Conservation (phyloP, 1,284 basidiomycete genomes). For the Sparassis latifolia region DNA sequence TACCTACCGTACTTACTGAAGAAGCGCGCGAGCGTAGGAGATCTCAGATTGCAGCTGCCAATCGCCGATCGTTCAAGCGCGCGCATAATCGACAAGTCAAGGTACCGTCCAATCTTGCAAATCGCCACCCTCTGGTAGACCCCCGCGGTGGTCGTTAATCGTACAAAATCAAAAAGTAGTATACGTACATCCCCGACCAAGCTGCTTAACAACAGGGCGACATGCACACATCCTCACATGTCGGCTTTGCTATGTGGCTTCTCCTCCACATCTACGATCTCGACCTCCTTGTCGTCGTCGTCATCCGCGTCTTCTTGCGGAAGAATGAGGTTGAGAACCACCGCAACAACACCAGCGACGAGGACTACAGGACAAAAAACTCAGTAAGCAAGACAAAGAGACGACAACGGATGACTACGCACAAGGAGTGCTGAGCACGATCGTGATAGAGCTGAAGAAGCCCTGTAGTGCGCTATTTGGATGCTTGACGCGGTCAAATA, state of each 20-base stretch:
- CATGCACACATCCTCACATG: no score
- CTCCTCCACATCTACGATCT: constrained; percentile 25
- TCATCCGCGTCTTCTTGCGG: constrained; percentile 40
- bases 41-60: no score
- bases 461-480: constrained; percentile 59
- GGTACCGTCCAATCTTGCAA: no score
- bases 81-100: no score
- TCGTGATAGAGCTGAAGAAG: constrained; percentile 73
- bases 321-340: constrained; percentile 59
- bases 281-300: constrained; percentile 23
- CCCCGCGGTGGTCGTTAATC: no score
- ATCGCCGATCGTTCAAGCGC: no score
- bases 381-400: constrained; percentile 2
- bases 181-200: no score
- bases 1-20: no score
- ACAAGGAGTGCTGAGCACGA: constrained; percentile 75
- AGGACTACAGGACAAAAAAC: constrained; percentile 39
- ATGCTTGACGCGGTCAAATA: constrained; percentile 60
- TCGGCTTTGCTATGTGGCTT: not conserved
- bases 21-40: no score
- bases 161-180: no score
- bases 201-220: no score
- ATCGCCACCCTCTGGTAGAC: no score
- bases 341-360: constrained; percentile 58
- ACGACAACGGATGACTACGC: constrained; percentile 22